phyloP scores from a whole-genome alignment of 2,329 filamentous ascomycete species.

The Cladosporium sp. region DNA sequence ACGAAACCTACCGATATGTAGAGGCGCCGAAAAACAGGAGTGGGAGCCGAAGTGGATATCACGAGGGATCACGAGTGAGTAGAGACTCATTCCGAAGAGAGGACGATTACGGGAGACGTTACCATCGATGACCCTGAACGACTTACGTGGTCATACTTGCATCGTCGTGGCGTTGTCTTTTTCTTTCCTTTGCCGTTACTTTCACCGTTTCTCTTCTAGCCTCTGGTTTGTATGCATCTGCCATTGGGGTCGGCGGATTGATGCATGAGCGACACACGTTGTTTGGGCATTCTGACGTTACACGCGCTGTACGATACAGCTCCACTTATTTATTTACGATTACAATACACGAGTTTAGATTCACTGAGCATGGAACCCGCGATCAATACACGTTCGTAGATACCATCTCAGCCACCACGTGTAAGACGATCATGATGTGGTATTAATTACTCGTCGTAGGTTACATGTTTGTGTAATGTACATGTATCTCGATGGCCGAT shows the following conservation, averaged over 20 bases:
- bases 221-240: background rate
- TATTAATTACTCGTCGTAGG: too few relatives aligned
- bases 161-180: background rate
- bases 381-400: too few relatives aligned
- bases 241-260: background rate
- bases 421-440: too few relatives aligned
- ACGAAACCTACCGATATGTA: slow-evolving; percentile 46
- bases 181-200: too few relatives aligned
- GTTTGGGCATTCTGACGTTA: background rate
- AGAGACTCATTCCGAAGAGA: slow-evolving; percentile 20
- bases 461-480: too few relatives aligned
- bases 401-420: too few relatives aligned
- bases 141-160: background rate
- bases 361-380: too few relatives aligned
- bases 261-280: background rate
- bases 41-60: slow-evolving; percentile 24
- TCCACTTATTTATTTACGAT: too few relatives aligned
- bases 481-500: too few relatives aligned
- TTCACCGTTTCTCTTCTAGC: too few relatives aligned
- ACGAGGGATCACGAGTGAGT: slow-evolving; percentile 22
- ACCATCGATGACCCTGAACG: slow-evolving; percentile 1
- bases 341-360: too few relatives aligned
- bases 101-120: slow-evolving; percentile 17
- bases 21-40: slow-evolving; percentile 31
- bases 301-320: too few relatives aligned